A percentile compares a stretch with the other conserved stretches of the same genome.
phyloP scores from a whole-genome alignment of 148 eudicot genomes.

The Selenicereus undatus region DNA sequence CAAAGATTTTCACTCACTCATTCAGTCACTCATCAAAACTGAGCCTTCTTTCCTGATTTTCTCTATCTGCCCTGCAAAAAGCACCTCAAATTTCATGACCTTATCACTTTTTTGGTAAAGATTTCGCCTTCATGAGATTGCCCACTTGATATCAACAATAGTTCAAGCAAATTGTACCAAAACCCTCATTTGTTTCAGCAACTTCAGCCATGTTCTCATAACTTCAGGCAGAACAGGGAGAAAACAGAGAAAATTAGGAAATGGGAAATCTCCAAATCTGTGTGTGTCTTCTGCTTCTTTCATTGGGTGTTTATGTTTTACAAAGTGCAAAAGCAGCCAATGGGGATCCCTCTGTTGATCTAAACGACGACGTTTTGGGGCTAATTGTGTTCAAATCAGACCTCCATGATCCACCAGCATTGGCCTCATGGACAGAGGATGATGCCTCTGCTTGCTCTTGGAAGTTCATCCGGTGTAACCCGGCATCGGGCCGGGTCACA shows the following conservation, averaged over 20 bases:
- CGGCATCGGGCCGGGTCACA: conserved; percentile 47
- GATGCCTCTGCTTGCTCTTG: conserved; percentile 85
- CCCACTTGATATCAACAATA: neutral
- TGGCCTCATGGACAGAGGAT: conserved; percentile 79
- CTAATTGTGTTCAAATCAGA: conserved; percentile 87
- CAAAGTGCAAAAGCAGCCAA: conserved; percentile 14
- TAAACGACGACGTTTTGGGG: conserved; percentile 86
- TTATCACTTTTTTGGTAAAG: conserved; percentile 7
- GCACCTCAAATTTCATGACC: conserved; percentile 6
- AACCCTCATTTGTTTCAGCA: conserved; percentile 3
- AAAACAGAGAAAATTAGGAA: neutral
- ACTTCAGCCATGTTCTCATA: neutral
- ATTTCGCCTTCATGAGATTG: neutral
- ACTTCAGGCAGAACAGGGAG: neutral
- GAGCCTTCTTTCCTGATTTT: neutral
- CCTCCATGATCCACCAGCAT: conserved; percentile 50
- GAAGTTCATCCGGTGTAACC: conserved; percentile 61
- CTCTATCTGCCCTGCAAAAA: conserved; percentile 5
- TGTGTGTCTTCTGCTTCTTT: conserved; percentile 22
- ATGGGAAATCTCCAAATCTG: conserved; percentile 12
- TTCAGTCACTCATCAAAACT: neutral
- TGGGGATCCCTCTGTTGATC: conserved; percentile 22
- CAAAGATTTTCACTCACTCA: conserved; percentile 16
- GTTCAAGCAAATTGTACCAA: neutral
- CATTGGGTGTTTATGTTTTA: conserved; percentile 18